Conservation (phyloP, 148 eudicot species). For the Fagopyrum homotropicum region DNA sequence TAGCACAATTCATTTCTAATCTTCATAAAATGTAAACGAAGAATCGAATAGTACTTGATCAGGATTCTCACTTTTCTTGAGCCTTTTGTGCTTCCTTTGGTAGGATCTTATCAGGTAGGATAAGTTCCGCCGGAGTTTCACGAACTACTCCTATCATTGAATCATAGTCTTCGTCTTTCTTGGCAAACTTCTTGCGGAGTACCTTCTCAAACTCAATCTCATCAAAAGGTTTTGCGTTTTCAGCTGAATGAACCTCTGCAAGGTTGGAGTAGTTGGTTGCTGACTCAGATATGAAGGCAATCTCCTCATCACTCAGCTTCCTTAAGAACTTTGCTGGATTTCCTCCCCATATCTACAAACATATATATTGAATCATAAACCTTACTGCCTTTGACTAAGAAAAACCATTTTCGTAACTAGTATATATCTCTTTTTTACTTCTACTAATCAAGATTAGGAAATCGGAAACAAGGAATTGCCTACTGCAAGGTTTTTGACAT, state of each 20-base stretch:
- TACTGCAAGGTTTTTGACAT: too few species aligned
- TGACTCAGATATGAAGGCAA: conserved; percentile 46
- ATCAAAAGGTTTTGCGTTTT: conserved; percentile 53
- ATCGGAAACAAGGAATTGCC: too few species aligned
- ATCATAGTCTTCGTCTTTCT: conserved; percentile 46
- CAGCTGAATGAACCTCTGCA: conserved; percentile 52
- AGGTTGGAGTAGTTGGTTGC: conserved; percentile 47
- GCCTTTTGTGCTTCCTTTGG: conserved; percentile 38
- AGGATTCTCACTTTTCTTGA: conserved; percentile 15
- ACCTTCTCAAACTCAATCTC: conserved; percentile 58
- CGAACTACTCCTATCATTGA: conserved; percentile 53
- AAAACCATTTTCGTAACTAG: too few species aligned
- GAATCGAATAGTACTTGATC: too few species aligned
- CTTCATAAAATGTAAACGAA: too few species aligned
- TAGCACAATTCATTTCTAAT: too few species aligned
- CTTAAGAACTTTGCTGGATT: conserved; percentile 70
- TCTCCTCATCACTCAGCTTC: conserved; percentile 57
- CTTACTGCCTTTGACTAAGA: too few species aligned
- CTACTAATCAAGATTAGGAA: too few species aligned
- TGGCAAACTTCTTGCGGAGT: conserved; percentile 54
- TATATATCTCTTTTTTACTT: too few species aligned
- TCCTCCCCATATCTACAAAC: conserved; percentile 57
- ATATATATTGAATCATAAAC: too few species aligned
- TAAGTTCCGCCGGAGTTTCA: conserved; percentile 50
- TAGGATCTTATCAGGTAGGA: conserved; percentile 43